phyloP scores from a whole-genome alignment of 306 rosid species.

The Betula pendula region DNA sequence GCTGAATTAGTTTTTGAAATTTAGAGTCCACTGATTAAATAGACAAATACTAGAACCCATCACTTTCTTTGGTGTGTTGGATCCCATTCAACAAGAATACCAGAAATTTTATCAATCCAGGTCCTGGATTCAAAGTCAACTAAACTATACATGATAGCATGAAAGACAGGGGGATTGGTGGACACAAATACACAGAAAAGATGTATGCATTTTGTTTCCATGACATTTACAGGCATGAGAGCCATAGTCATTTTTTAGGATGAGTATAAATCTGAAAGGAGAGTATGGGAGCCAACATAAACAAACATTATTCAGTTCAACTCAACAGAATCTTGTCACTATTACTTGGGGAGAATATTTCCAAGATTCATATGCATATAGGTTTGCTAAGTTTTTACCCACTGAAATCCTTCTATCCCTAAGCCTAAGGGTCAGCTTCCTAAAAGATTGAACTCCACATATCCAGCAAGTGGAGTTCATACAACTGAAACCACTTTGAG shows the following conservation, averaged over 20 bases:
- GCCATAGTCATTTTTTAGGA: neutral
- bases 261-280: neutral
- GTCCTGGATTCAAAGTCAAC: neutral
- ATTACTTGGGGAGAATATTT: neutral
- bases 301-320: neutral
- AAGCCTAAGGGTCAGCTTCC: neutral
- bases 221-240: neutral
- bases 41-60: neutral
- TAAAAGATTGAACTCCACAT: neutral
- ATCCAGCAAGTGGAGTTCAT: neutral
- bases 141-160: neutral
- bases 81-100: neutral
- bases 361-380: neutral
- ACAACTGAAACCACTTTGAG: neutral
- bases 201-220: neutral
- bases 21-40: neutral
- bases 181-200: neutral
- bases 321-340: neutral
- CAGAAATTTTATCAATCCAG: neutral
- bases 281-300: neutral
- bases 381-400: neutral
- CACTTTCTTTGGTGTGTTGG: neutral
- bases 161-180: neutral
- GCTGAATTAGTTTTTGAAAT: neutral
- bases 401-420: neutral